These are phyloP conservation scores for Thuja plicata DNA, from an alignment of 83 land plant species.

Conservation along the genomic window DNA sequence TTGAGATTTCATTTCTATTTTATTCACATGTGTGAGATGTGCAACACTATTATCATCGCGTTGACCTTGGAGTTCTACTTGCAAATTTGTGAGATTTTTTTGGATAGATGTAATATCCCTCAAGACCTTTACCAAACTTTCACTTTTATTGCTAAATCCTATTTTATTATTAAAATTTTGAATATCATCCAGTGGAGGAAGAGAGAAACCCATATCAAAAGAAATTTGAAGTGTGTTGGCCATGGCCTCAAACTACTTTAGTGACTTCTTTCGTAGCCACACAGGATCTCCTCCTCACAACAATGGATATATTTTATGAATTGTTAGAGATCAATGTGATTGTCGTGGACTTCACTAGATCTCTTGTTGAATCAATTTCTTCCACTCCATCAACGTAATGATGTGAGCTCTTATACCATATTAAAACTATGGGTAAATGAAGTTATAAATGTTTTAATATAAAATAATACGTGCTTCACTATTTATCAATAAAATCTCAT, in stretches of 20 bases:
- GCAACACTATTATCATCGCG: slow-evolving; percentile 98
- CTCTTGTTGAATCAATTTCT: no score
- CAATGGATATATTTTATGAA: no score
- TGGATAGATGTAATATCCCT: slow-evolving; percentile 85
- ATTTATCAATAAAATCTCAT: no score
- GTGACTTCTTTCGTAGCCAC: slow-evolving; percentile 82
- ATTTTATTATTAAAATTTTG: slow-evolving; percentile 32
- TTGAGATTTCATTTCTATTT: slow-evolving; percentile 95
- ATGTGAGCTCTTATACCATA: no score
- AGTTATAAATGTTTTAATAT: no score
- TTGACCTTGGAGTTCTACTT: slow-evolving; percentile 97
- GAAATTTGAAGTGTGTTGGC: slow-evolving; percentile 91
- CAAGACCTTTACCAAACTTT: slow-evolving; percentile 73
- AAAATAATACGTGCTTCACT: no score
- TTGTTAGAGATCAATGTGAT: no score
- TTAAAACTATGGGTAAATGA: no score
- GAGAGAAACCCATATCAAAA: slow-evolving; percentile 81
- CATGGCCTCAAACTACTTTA: slow-evolving; percentile 88
- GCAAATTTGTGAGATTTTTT: slow-evolving; percentile 79
- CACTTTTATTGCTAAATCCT: slow-evolving; percentile 52
- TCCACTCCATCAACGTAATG: no score
- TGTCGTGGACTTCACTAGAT: no score
- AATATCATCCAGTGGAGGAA: slow-evolving; percentile 67
- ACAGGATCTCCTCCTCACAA: slow-evolving; percentile 44
- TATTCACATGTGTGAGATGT: slow-evolving; percentile 97